Conservation (phyloP, 306 rosid genomes). For the Inga leiocalycina region DNA sequence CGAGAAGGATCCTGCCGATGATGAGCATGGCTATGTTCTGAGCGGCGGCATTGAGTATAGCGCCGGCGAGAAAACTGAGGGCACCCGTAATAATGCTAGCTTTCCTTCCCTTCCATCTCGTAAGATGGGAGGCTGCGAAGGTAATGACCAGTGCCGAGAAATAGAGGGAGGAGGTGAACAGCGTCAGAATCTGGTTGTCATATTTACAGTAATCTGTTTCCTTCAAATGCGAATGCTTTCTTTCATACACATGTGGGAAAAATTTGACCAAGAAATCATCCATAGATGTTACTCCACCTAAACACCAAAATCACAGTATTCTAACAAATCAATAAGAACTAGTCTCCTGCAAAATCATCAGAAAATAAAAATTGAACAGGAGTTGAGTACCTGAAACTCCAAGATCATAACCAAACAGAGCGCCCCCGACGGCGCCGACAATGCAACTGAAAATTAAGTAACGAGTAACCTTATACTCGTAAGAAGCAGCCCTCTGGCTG, state of each 20-base stretch:
- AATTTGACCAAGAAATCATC: constrained; percentile 69
- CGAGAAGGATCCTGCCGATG: constrained; percentile 60
- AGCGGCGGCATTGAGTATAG: constrained; percentile 55
- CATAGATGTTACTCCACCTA: constrained; percentile 83
- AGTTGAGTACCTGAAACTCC: constrained; percentile 62
- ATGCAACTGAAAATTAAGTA: constrained; percentile 55
- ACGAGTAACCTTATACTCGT: constrained; percentile 50
- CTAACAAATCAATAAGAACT: background rate
- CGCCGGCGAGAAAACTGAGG: constrained; percentile 60
- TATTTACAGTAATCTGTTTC: constrained; percentile 80
- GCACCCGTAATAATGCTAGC: constrained; percentile 68
- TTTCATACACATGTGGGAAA: constrained; percentile 62
- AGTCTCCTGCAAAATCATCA: too few species aligned
- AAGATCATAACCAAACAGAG: constrained; percentile 73
- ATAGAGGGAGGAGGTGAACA: constrained; percentile 74
- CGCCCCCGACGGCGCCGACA: constrained; percentile 70
- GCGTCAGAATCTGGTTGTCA: constrained; percentile 64
- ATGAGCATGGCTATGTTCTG: constrained; percentile 60
- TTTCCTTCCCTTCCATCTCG: constrained; percentile 59
- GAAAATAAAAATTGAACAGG: background rate
- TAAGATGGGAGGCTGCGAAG: constrained; percentile 61
- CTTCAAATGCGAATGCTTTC: constrained; percentile 33
- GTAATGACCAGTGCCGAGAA: constrained; percentile 66
- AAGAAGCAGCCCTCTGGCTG: constrained; percentile 50
- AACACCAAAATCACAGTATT: background rate